Percentiles rank a stretch among this genome's conserved stretches.
Evolutionary conservation across 306 rosid species (phyloP).

Genomic region (Biancaea sappan): DNA sequence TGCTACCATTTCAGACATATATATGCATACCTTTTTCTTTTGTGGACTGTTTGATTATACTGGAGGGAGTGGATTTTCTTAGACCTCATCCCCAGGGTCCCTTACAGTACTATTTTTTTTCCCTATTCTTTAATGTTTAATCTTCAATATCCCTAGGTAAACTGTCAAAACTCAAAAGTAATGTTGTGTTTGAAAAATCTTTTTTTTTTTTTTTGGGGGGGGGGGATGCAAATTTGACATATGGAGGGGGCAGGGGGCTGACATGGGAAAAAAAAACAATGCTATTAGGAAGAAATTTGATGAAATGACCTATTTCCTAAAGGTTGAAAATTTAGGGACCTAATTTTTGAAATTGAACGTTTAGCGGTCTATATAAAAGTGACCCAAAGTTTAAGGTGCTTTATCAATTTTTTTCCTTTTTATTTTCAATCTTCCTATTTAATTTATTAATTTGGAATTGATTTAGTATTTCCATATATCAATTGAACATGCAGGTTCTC

Average conservation of each 20-base stretch:
- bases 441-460: slow-evolving; percentile 27
- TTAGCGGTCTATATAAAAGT: no score
- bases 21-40: neutral
- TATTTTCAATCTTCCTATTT: neutral
- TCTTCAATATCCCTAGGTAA: neutral
- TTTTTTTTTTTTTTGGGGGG: neutral
- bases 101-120: slow-evolving; percentile 12
- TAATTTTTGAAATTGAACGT: no score
- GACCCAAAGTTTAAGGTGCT: no score
- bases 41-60: neutral
- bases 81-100: neutral
- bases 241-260: no score
- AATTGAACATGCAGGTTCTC: slow-evolving; percentile 62
- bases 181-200: neutral
- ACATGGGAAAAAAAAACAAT: no score
- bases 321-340: no score
- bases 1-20: slow-evolving; percentile 20
- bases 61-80: slow-evolving; percentile 3
- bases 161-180: neutral
- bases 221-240: no score
- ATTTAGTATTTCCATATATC: slow-evolving; percentile 32
- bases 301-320: no score
- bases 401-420: no score
- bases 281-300: no score
- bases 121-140: slow-evolving; percentile 10